Percentiles rank a stretch among this genome's conserved stretches.
Conservation (phyloP, 331 rosid genomes). For the Cydonia oblonga region DNA sequence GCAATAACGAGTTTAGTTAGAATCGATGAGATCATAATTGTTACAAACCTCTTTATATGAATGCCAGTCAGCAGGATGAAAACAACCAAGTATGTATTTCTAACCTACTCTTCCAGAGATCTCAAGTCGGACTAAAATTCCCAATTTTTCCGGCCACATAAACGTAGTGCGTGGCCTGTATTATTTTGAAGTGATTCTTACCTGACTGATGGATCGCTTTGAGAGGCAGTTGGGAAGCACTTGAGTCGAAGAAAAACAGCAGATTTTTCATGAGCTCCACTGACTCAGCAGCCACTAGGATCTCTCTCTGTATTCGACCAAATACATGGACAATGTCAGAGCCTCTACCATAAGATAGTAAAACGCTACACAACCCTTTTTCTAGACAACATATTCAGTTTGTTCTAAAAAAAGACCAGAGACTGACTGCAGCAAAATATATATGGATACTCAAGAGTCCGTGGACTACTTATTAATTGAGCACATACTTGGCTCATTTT, state of each 20-base stretch:
- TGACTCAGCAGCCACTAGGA: constrained; percentile 58
- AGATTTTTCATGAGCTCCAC: constrained; percentile 50
- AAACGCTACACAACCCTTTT: not conserved
- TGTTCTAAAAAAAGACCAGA: not conserved
- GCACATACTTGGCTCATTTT: not conserved
- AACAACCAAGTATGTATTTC: too few relatives aligned
- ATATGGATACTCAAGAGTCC: not conserved
- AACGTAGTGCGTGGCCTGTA: not conserved
- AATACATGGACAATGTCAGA: not conserved
- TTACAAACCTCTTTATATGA: too few relatives aligned
- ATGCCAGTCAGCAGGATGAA: too few relatives aligned
- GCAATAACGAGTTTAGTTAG: too few relatives aligned
- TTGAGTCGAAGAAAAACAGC: constrained; percentile 53
- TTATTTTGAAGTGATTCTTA: constrained; percentile 1
- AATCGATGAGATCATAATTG: too few relatives aligned
- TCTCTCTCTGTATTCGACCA: constrained; percentile 53
- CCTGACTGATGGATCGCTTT: constrained; percentile 50
- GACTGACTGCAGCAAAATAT: not conserved
- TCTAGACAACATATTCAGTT: not conserved
- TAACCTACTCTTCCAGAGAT: not conserved
- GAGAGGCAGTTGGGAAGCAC: constrained; percentile 59
- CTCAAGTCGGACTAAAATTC: not conserved
- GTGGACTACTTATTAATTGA: not conserved
- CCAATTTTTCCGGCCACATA: not conserved
- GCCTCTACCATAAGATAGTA: not conserved